Conservation (phyloP, 192 early-diverging fungal genomes). For the Gigaspora rosea region DNA sequence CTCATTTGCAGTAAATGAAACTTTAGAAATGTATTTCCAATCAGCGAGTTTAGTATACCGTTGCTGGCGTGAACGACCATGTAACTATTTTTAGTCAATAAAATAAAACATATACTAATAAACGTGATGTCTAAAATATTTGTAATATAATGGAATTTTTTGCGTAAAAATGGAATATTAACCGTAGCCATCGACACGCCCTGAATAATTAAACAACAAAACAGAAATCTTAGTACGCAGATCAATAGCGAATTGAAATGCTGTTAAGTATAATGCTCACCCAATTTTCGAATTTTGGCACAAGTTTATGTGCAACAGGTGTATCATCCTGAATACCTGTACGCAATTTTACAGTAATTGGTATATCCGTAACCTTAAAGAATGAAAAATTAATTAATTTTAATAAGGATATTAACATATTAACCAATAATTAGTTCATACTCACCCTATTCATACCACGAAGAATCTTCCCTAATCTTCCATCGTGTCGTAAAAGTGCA, state of each 20-base stretch:
- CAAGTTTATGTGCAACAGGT: slow-evolving; percentile 70
- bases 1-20: slow-evolving; percentile 41
- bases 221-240: background rate
- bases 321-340: slow-evolving; percentile 68
- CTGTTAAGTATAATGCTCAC: slow-evolving; percentile 31
- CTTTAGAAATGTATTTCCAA: slow-evolving; percentile 87
- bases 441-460: slow-evolving; percentile 62
- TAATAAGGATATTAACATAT: background rate
- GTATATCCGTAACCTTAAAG: slow-evolving; percentile 63
- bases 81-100: slow-evolving; percentile 52
- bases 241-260: background rate
- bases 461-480: slow-evolving; percentile 75
- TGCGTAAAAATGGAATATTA: slow-evolving; percentile 2
- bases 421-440: background rate
- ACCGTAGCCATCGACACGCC: slow-evolving; percentile 65
- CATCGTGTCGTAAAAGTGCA: slow-evolving; percentile 70
- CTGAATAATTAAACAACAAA: slow-evolving; percentile 24
- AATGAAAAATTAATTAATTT: background rate
- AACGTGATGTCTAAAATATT: background rate
- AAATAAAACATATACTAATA: background rate
- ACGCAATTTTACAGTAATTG: slow-evolving; percentile 90
- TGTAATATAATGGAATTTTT: background rate
- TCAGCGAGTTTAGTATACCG: slow-evolving; percentile 88
- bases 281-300: slow-evolving; percentile 67
- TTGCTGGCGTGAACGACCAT: slow-evolving; percentile 90